Conservation (phyloP, 139 green algal genomes). For the Chlorella sp. region DNA sequence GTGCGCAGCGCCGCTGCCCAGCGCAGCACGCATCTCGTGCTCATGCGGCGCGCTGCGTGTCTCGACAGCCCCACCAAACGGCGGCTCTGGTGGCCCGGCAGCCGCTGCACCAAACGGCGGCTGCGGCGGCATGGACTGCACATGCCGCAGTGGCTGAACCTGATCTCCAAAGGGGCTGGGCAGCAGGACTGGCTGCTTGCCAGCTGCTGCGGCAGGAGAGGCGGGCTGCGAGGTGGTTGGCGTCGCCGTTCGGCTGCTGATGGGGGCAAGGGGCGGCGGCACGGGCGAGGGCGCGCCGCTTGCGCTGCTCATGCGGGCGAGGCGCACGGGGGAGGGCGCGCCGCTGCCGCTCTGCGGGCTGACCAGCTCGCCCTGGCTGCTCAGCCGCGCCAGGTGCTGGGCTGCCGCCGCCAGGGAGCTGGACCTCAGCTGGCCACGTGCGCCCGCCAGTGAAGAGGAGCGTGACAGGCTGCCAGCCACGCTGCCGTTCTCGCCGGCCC, state of each 20-base stretch:
- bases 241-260: background rate
- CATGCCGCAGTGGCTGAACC: too few relatives aligned
- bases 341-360: background rate
- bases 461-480: background rate
- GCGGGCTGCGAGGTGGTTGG: too few relatives aligned
- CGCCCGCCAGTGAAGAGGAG: background rate
- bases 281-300: background rate
- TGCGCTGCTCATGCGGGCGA: background rate
- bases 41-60: too few relatives aligned
- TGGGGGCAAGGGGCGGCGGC: background rate
- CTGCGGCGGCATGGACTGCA: too few relatives aligned
- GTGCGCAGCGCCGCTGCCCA: too few relatives aligned
- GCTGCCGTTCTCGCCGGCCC: background rate
- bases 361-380: background rate
- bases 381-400: background rate
- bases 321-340: too few relatives aligned
- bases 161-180: background rate
- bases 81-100: too few relatives aligned
- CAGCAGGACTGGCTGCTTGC: background rate
- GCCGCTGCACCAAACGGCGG: too few relatives aligned
- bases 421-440: background rate
- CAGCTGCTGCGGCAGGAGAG: background rate
- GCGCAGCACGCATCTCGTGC: too few relatives aligned
- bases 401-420: conserved; percentile 1
- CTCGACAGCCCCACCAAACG: too few relatives aligned